Evolutionary conservation across 345 rosid genomes (phyloP).

Genomic region (Diplotaxis tenuifolia): DNA sequence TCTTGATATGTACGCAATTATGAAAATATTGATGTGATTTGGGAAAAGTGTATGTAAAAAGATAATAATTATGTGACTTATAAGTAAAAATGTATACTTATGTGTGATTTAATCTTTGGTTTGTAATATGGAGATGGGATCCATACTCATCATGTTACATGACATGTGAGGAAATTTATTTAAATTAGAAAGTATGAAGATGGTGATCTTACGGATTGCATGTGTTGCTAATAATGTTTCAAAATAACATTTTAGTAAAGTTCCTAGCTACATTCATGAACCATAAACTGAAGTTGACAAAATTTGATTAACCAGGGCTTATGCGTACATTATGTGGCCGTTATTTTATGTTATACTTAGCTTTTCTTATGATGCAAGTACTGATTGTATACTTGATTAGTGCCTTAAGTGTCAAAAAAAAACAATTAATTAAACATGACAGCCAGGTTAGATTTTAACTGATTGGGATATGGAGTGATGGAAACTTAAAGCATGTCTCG

Average conservation of each 20-base stretch:
- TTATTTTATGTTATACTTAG: background rate
- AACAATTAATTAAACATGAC: slow-evolving; percentile 9
- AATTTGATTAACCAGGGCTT: background rate
- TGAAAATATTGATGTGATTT: slow-evolving; percentile 1
- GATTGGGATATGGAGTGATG: slow-evolving; percentile 34
- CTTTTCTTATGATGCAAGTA: background rate
- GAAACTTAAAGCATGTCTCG: slow-evolving; percentile 43
- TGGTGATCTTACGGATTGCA: slow-evolving; percentile 40
- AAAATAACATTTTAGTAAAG: background rate
- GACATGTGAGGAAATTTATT: slow-evolving; percentile 43
- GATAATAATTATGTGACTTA: background rate
- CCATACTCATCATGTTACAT: slow-evolving; percentile 54
- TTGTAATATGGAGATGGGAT: slow-evolving; percentile 38
- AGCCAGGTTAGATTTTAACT: slow-evolving; percentile 25
- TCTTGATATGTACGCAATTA: background rate
- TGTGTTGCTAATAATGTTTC: slow-evolving; percentile 40
- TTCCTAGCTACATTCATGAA: background rate
- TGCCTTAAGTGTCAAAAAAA: background rate
- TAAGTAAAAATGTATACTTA: background rate
- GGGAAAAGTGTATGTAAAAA: background rate
- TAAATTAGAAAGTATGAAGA: slow-evolving; percentile 33
- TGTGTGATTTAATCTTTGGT: background rate
- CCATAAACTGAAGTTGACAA: background rate
- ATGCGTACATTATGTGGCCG: background rate
- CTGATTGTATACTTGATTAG: slow-evolving; percentile 12